These are phyloP conservation scores for Cordyceps cateniannulata DNA, from an alignment of 2,329 filamentous ascomycete genomes.

Conservation along the genomic window DNA sequence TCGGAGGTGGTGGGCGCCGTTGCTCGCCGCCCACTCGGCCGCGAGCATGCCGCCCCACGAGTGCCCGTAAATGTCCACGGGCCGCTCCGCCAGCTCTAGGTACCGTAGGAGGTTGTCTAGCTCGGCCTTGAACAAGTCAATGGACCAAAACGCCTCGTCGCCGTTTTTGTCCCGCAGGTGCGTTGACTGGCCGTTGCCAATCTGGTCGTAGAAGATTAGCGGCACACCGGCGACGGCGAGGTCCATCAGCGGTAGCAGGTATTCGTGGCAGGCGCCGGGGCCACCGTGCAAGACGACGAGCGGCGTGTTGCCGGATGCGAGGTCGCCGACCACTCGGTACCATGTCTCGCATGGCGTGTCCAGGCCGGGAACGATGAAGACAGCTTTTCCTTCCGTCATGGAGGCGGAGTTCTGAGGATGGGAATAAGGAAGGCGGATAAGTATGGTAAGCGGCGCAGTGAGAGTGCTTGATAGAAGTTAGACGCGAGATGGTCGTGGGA, in stretches of 20 bases:
- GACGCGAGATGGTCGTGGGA: no score
- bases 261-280: slow-evolving; percentile 40
- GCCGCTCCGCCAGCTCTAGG: slow-evolving; percentile 28
- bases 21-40: slow-evolving; percentile 30
- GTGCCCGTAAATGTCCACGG: slow-evolving; percentile 41
- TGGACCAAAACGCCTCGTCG: slow-evolving; percentile 37
- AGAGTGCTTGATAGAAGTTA: no score
- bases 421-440: background rate
- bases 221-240: slow-evolving; percentile 23
- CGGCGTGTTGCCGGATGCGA: background rate
- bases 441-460: no score
- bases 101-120: slow-evolving; percentile 39
- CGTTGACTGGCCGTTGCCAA: slow-evolving; percentile 43
- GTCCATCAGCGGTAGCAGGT: slow-evolving; percentile 32
- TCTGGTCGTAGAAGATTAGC: slow-evolving; percentile 48
- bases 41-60: slow-evolving; percentile 49
- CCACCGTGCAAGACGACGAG: slow-evolving; percentile 31
- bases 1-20: slow-evolving; percentile 17
- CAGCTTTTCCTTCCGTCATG: background rate
- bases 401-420: background rate
- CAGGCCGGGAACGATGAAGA: background rate
- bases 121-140: slow-evolving; percentile 41
- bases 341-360: background rate
- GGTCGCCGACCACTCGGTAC: background rate
- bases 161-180: slow-evolving; percentile 38